These are phyloP conservation scores for Podospora pseudopauciseta DNA, from an alignment of 495 filamentous ascomycete species.

Conservation along the genomic window DNA sequence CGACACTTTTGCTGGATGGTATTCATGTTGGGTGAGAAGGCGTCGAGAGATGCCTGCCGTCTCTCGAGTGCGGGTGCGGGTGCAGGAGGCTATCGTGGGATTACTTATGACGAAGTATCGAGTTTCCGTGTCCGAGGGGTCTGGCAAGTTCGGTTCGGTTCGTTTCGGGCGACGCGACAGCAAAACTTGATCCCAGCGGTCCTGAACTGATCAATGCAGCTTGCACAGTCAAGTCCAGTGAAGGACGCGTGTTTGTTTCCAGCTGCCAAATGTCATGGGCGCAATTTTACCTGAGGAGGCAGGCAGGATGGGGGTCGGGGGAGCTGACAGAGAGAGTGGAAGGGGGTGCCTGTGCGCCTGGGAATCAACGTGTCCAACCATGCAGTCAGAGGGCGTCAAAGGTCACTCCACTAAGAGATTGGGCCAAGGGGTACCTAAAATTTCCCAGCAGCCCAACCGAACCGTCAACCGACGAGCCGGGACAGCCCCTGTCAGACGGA, in stretches of 20 bases:
- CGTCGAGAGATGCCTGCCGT: not conserved
- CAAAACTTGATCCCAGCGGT: not conserved
- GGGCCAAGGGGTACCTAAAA: constrained; percentile 1
- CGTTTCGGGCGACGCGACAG: not conserved
- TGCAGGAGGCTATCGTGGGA: not conserved
- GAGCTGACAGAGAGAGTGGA: constrained; percentile 14
- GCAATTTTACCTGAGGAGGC: constrained; percentile 17
- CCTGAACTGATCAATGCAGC: not conserved
- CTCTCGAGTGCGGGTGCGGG: not conserved
- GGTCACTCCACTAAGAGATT: constrained; percentile 1
- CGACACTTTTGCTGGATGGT: constrained; percentile 60
- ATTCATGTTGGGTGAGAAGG: constrained; percentile 43
- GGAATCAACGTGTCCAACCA: constrained; percentile 15
- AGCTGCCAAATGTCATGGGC: constrained; percentile 17
- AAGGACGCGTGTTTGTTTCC: constrained; percentile 8
- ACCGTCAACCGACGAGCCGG: not conserved
- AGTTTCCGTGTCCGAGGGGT: not conserved
- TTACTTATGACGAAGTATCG: not conserved
- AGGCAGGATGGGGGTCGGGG: constrained; percentile 1
- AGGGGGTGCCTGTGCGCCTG: constrained; percentile 1
- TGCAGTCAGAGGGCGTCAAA: not conserved
- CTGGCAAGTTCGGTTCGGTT: not conserved
- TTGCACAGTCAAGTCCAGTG: not conserved
- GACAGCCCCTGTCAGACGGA: not conserved
- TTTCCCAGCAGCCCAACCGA: not conserved